These are phyloP conservation scores for Rhodamnia argentea DNA, from an alignment of 345 rosid genomes.

Conservation along the genomic window DNA sequence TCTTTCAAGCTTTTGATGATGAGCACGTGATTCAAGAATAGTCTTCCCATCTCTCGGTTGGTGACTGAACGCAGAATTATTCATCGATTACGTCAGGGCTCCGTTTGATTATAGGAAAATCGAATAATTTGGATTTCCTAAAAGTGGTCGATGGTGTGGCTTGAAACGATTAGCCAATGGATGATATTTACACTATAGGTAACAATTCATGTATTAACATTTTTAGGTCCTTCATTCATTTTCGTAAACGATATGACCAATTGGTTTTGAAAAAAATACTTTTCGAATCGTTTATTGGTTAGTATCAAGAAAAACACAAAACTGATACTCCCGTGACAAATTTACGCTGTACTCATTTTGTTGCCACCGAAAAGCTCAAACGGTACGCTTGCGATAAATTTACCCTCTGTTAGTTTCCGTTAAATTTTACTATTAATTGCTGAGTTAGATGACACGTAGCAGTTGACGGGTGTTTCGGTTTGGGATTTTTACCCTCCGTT, in stretches of 20 bases:
- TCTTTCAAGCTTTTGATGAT: neutral
- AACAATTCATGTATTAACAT: neutral
- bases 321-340: no score
- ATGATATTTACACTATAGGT: neutral
- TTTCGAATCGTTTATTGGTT: neutral
- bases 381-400: no score
- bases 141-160: neutral
- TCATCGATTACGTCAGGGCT: neutral
- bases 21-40: neutral
- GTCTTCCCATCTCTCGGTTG: neutral
- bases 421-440: no score
- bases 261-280: neutral
- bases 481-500: no score
- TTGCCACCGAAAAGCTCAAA: no score
- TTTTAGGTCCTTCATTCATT: rapidly evolving
- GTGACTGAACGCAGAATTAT: neutral
- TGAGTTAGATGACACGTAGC: no score
- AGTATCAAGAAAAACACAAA: no score
- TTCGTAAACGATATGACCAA: neutral
- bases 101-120: neutral
- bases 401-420: no score
- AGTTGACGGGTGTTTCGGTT: no score
- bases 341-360: no score
- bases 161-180: rapidly evolving
- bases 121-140: neutral